Percentiles rank a stretch among this genome's conserved stretches.
phyloP scores from a whole-genome alignment of 1,284 basidiomycete species.

The Boletus semigastroideus region DNA sequence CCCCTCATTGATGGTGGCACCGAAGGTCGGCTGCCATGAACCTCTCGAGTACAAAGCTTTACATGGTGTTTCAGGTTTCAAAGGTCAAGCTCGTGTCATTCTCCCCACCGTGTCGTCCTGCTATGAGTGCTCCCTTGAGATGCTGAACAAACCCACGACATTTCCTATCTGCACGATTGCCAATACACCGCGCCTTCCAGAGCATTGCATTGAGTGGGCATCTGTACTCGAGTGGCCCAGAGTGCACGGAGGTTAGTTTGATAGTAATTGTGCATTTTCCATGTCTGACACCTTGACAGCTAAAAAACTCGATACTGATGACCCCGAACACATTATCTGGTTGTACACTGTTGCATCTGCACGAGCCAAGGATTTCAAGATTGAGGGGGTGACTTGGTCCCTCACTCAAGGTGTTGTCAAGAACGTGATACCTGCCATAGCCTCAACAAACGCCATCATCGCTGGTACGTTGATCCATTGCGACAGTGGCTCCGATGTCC shows the following conservation, averaged over 20 bases:
- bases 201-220: constrained; percentile 99
- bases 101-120: constrained; percentile 94
- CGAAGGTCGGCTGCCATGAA: constrained; percentile 63
- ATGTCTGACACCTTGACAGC: constrained; percentile 47
- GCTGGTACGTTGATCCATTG: constrained; percentile 56
- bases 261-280: background rate
- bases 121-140: constrained; percentile 98
- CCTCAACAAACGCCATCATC: constrained; percentile 95
- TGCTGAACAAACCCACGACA: constrained; percentile 95
- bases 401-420: constrained; percentile 99
- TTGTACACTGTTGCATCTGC: constrained; percentile 77
- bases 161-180: constrained; percentile 99
- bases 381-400: constrained; percentile 97
- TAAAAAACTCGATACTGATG: constrained; percentile 93
- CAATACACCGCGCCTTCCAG: constrained; percentile 96
- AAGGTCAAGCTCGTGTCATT: constrained; percentile 97
- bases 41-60: background rate
- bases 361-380: constrained; percentile 91
- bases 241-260: constrained; percentile 72
- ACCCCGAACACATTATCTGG: constrained; percentile 97
- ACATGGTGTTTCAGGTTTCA: constrained; percentile 71
- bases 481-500: background rate
- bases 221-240: constrained; percentile 99
- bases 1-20: constrained; percentile 99
- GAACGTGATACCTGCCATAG: constrained; percentile 99